phyloP scores from a whole-genome alignment of 2,329 filamentous ascomycete species.

The Alternaria triticimaculans region DNA sequence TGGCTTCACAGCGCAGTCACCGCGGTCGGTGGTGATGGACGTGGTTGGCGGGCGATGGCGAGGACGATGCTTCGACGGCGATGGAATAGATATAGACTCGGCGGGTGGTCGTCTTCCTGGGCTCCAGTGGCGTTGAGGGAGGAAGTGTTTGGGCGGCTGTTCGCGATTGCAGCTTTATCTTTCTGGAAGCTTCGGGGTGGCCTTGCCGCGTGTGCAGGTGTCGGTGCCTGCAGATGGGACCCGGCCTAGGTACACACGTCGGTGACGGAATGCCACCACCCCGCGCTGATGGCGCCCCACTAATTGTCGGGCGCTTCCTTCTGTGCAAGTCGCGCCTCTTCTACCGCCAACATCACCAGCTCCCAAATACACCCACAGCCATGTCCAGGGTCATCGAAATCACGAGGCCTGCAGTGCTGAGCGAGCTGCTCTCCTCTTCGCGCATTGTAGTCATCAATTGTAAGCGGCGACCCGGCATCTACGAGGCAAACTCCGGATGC shows the following conservation, averaged over 20 bases:
- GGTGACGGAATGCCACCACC: constrained; percentile 23
- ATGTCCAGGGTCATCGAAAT: constrained; percentile 57
- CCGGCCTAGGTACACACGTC: constrained; percentile 6
- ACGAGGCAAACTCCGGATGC: constrained; percentile 26
- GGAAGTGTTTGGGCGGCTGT: background rate
- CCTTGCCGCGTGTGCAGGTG: constrained; percentile 16
- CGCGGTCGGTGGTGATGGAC: too few relatives aligned
- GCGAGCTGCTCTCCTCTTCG: constrained; percentile 71
- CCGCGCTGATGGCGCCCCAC: constrained; percentile 25
- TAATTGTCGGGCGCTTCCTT: constrained; percentile 13
- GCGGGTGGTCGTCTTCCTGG: background rate
- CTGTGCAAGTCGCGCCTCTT: constrained; percentile 20
- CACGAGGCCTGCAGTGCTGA: constrained; percentile 51
- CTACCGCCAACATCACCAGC: constrained; percentile 17
- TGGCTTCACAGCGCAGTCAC: background rate
- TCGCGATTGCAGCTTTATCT: background rate
- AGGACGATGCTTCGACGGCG: background rate
- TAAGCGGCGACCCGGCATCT: constrained; percentile 59
- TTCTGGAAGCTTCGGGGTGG: constrained; percentile 37
- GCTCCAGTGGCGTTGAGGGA: background rate
- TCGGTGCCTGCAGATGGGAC: constrained; percentile 21
- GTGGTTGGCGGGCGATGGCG: background rate
- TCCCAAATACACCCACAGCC: constrained; percentile 23
- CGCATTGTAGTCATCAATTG: constrained; percentile 87
- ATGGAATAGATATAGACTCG: background rate